Conservation (phyloP, 768 basidiomycete genomes). For the Leccinum variicolor region DNA sequence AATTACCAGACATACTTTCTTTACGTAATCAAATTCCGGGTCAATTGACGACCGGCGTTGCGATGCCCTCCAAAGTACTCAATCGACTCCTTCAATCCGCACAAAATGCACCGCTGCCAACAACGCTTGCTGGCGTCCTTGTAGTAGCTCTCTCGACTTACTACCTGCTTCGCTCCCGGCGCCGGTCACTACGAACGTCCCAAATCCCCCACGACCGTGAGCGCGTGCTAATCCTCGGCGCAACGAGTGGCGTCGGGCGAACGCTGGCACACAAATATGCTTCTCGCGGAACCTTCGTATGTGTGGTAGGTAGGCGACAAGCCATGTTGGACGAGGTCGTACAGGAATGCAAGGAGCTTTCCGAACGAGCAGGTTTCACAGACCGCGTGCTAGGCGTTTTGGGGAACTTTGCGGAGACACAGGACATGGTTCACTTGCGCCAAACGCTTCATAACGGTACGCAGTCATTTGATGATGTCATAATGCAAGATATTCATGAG, state of each 20-base stretch:
- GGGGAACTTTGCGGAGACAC: constrained; percentile 63
- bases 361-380: constrained; percentile 15
- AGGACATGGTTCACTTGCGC: constrained; percentile 65
- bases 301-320: constrained; percentile 66
- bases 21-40: neutral
- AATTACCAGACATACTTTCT: no score
- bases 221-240: constrained; percentile 79
- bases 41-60: no score
- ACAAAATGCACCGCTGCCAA: constrained; percentile 5
- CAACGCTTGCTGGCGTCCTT: constrained; percentile 8
- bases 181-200: constrained; percentile 27
- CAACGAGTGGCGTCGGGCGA: constrained; percentile 79
- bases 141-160: constrained; percentile 14
- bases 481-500: neutral
- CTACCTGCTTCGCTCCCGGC: constrained; percentile 16
- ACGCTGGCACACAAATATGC: constrained; percentile 70
- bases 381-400: constrained; percentile 44
- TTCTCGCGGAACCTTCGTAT: constrained; percentile 68
- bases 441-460: constrained; percentile 51
- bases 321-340: constrained; percentile 55
- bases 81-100: neutral
- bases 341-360: constrained; percentile 48
- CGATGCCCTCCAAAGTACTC: constrained; percentile 1
- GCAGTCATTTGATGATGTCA: neutral
- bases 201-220: constrained; percentile 49